These are phyloP conservation scores for Russula emetica DNA, from an alignment of 768 basidiomycete species.

Conservation along the genomic window DNA sequence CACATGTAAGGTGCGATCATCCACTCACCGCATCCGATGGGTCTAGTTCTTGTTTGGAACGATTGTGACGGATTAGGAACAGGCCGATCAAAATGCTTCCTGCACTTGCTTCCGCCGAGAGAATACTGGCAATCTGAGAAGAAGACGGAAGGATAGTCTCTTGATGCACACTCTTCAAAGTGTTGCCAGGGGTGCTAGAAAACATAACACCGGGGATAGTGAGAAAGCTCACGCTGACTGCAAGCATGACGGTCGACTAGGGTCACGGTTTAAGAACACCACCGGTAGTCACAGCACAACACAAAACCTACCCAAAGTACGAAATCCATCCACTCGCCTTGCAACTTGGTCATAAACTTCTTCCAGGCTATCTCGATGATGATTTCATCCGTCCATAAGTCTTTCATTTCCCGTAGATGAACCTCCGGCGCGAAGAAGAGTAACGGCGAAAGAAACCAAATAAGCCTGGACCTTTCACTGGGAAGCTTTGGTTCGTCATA, in stretches of 20 bases:
- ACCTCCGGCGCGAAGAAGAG: constrained; percentile 20
- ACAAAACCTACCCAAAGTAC: constrained; percentile 11
- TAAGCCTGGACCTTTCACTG: constrained; percentile 2
- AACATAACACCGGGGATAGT: constrained; percentile 33
- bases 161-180: neutral
- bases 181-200: neutral
- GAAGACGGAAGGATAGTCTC: constrained; percentile 33
- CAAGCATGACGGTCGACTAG: constrained; percentile 35
- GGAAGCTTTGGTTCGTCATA: neutral
- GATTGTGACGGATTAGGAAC: constrained; percentile 24
- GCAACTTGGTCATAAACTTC: constrained; percentile 5
- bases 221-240: constrained; percentile 36
- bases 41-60: constrained; percentile 11
- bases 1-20: neutral
- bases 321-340: constrained; percentile 8
- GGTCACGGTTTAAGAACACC: neutral
- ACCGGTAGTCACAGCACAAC: too few relatives aligned
- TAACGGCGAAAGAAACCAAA: constrained; percentile 6
- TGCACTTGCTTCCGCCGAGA: constrained; percentile 45
- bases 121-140: constrained; percentile 47
- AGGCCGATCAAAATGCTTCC: constrained; percentile 38
- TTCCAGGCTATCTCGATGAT: constrained; percentile 16
- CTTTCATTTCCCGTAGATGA: constrained; percentile 14
- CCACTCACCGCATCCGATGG: constrained; percentile 17
- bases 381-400: constrained; percentile 10